A percentile compares a stretch with the other conserved stretches of the same genome.
Evolutionary conservation across 495 filamentous ascomycete species (phyloP).

Genomic region (Penicillium parvum): DNA sequence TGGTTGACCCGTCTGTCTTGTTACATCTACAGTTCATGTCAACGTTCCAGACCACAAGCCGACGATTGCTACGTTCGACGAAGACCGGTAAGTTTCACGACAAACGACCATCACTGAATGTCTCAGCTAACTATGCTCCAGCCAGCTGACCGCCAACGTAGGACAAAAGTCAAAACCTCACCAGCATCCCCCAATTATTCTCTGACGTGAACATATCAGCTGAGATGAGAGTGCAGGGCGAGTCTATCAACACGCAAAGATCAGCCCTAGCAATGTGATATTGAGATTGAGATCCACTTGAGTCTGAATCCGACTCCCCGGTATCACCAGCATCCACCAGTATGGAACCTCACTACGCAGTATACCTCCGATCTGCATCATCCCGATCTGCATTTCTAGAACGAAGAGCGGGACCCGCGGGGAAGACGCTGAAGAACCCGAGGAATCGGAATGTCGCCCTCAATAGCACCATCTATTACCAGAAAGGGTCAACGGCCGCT

Average conservation of each 20-base stretch:
- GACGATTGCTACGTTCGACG: background rate
- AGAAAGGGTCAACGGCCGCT: constrained; percentile 2
- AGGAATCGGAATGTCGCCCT: constrained; percentile 5
- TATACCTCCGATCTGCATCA: background rate
- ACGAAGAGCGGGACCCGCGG: background rate
- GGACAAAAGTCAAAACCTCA: no score
- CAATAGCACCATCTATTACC: background rate
- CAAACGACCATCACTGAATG: background rate
- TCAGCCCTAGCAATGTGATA: background rate
- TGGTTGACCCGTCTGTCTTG: background rate
- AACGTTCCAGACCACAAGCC: background rate
- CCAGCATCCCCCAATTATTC: no score
- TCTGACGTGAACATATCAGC: background rate
- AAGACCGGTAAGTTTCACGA: background rate
- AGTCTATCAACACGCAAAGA: background rate
- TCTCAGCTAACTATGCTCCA: background rate
- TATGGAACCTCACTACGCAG: background rate
- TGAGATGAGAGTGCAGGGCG: no score
- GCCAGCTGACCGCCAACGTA: background rate
- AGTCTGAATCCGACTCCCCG: no score
- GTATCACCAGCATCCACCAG: background rate
- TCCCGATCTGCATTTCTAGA: background rate
- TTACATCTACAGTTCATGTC: background rate
- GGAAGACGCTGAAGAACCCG: constrained; percentile 5
- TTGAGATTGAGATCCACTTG: no score